Base-by-base conservation (phyloP, 2,329 filamentous ascomycete species). In the Clonostachys rhizophaga region DNA sequence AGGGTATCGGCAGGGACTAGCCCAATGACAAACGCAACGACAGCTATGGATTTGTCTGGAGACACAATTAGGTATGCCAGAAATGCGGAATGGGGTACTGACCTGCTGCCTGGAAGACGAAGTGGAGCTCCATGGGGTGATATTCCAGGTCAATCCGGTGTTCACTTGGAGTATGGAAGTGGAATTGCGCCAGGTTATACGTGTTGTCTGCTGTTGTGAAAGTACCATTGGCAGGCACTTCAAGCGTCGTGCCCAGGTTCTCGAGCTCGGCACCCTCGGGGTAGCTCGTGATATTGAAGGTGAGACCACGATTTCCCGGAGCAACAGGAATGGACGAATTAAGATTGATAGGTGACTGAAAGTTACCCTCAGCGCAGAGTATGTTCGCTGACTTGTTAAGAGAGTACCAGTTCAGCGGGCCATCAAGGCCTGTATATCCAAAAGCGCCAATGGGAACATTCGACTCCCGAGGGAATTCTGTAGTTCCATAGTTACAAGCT, bases 161-260 rank as follows among this genome's bases (percentile, higher is more conserved):
- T 65, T 81, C 78, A 43, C 72, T 74, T 5, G 78, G 76, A 0
- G 74, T 76, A 60, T 81, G 78, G 62, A 81, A 76, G 60, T 81
- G 77, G 64, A 79, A 79, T 52, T 81, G 76, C 40, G 61, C 63
- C 30, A 79, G 65, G 2, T 51, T 57, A 59, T 70, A 78, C 18
- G 65, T 58, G 40, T 57, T 56, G 36, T 62, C 65, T 2, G 55
- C 61, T 42, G 71, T 58, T 2, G 52, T 62, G 2, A 74, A 67
- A 11, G 67, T 71, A 39, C 75, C 74, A 49, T 72, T 72, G 34
- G 68, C 66, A 34, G 71, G 55, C 47, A 73, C 67, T 57, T 76
- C 66, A 43, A 76, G 62, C 2, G 72, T 76, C 45, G 66, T 69
- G 42, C 71, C 72, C 14, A 73, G 60, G 57, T 77, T 75, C 54